Base-by-base conservation (phyloP, 257 asterid genomes). In the Solanum paucissectum region DNA sequence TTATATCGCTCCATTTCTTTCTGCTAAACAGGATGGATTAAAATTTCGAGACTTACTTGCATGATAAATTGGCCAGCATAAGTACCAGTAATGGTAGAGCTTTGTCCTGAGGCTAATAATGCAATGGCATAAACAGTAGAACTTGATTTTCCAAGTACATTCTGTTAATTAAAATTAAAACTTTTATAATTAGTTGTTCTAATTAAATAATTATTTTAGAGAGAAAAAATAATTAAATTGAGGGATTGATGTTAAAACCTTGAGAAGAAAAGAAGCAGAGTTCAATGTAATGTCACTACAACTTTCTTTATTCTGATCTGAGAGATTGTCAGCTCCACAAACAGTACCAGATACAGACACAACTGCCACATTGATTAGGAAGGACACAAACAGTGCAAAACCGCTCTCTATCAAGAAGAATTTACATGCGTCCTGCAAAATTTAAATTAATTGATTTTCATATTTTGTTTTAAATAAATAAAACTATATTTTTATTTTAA, bases 61-160 rank as follows among this genome's bases (percentile, higher is more conserved):
- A 97, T 97, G 87, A 97, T 93, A 85, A 42, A 97, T 72, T 97
- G 98, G 12, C 99, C 99, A 7, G 98, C 98, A 88, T 95, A 97
- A n/a, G 99, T 97, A 79, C 98, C 99, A 0, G 98, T 97, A 6
- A 97, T 97, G 25, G 98, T 86, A 33, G 99, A 97, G 91, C 98
- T 97, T 55, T 97, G 98, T 68, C 99, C 99, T 0, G 99, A 97
- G 85, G 99, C 99, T 64, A 97, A 85, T 62, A 97, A 86, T 7
- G 99, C 99, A 64, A 97, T 93, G 76, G 97, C 98, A 87, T 95
- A 97, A 46, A 95, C 87, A 0, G 87, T 95, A 14, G 98, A 95
- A 84, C 98, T 96, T 40, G 98, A 95, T 90, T 81, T 93, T 42
- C 98, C 99, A 83, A 97, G 90, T 55, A 97, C 98, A 91, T 97